Conservation (phyloP, 768 basidiomycete genomes). For the Crepidotus variabilis region DNA sequence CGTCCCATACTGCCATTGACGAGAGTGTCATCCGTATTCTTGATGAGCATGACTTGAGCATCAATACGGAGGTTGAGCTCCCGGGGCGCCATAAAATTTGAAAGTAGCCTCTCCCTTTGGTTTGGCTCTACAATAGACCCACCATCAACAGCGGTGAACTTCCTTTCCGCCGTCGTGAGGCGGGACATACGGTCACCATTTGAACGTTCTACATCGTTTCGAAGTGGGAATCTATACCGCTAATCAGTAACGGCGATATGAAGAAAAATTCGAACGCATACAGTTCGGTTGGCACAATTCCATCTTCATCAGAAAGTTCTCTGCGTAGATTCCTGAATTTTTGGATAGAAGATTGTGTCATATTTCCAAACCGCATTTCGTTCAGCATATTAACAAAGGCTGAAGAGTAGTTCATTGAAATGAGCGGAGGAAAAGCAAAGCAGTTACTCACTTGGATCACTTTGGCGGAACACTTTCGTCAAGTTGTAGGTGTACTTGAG, state of each 20-base stretch:
- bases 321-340: conserved; percentile 73
- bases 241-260: background rate
- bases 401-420: conserved; percentile 22
- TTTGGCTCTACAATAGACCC: conserved; percentile 50
- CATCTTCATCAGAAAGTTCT: conserved; percentile 72
- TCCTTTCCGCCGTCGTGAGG: conserved; percentile 49
- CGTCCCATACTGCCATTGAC: conserved; percentile 96
- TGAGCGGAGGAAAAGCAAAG: conserved; percentile 1
- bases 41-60: conserved; percentile 94
- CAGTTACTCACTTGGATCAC: conserved; percentile 68
- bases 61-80: conserved; percentile 67
- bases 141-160: conserved; percentile 59
- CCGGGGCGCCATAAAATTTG: conserved; percentile 88
- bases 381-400: conserved; percentile 96
- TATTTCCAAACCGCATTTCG: conserved; percentile 90
- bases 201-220: conserved; percentile 88
- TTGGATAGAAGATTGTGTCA: conserved; percentile 60
- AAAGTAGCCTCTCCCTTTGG: conserved; percentile 74
- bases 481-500: conserved; percentile 87
- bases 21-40: conserved; percentile 85
- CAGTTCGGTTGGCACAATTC: conserved; percentile 88
- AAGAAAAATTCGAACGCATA: conserved; percentile 30
- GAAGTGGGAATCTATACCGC: conserved; percentile 72
- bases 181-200: conserved; percentile 66
- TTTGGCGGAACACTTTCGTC: conserved; percentile 93